phyloP scores from a whole-genome alignment of 352 stramenopile genomes.

The Globisporangium lucens region DNA sequence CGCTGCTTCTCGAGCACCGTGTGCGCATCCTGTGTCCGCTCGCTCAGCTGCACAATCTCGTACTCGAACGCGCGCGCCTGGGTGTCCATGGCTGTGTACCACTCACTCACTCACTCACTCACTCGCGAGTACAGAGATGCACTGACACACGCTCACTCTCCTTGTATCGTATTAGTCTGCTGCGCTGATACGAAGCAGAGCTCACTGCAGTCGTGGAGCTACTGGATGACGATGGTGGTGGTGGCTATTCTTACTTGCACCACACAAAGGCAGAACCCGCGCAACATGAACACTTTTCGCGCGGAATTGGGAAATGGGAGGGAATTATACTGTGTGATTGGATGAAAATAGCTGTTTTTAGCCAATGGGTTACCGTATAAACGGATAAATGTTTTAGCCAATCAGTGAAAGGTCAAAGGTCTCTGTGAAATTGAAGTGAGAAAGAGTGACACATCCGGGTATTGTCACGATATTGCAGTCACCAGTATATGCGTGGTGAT shows the following conservation, averaged over 20 bases:
- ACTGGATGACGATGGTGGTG: not conserved
- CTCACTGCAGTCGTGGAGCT: not conserved
- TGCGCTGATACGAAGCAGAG: not conserved
- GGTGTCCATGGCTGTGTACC: constrained; percentile 23
- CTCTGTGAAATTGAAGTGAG: not conserved
- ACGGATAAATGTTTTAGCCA: not conserved
- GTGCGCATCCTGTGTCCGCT: constrained; percentile 25
- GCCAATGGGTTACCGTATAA: not conserved
- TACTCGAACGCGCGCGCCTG: constrained; percentile 34
- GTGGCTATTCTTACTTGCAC: constrained; percentile 3
- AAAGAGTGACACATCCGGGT: not conserved
- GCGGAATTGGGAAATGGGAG: not conserved
- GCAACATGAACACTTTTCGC: constrained; percentile 4
- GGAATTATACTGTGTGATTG: not conserved
- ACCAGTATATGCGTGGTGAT: not conserved
- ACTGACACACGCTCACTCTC: not conserved
- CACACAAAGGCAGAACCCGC: not conserved
- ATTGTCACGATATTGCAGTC: not conserved
- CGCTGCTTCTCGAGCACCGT: constrained; percentile 57
- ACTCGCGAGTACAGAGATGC: not conserved
- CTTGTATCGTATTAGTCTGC: not conserved
- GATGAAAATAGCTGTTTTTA: not conserved
- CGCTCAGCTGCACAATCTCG: constrained; percentile 35
- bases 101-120: not conserved
- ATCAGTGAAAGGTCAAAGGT: not conserved